A percentile compares a stretch with the other conserved stretches of the same genome.
phyloP scores from a whole-genome alignment of 1,139 yeast species.

The Yamadazyma triangularis region DNA sequence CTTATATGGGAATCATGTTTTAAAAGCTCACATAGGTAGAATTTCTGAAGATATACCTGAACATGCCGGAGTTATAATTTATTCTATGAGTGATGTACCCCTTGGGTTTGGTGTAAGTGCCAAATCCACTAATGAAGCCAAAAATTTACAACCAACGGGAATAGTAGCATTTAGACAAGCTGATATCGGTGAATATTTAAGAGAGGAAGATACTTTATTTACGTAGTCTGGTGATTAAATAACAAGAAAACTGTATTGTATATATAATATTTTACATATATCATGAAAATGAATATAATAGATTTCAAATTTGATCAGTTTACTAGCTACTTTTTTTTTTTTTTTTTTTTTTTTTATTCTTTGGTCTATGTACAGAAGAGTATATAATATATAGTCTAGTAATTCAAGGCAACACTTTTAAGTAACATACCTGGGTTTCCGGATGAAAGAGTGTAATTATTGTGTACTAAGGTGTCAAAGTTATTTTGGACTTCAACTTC shows the following conservation, averaged over 20 bases:
- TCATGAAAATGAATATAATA: neutral
- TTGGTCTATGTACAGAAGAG: conserved; percentile 5
- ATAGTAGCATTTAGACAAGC: conserved; percentile 96
- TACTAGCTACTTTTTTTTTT: no score
- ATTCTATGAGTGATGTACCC: conserved; percentile 89
- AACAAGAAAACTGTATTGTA: neutral
- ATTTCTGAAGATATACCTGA: conserved; percentile 98
- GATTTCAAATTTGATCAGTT: no score
- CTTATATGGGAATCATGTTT: conserved; percentile 90
- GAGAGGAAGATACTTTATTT: conserved; percentile 96
- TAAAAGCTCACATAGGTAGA: conserved; percentile 94
- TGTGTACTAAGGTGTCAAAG: conserved; percentile 38
- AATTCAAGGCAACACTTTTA: conserved; percentile 32
- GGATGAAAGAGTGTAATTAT: conserved; percentile 63
- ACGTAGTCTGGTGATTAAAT: conserved; percentile 39
- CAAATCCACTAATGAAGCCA: conserved; percentile 84
- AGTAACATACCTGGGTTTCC: conserved; percentile 76
- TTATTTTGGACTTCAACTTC: neutral
- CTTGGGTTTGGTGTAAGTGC: conserved; percentile 96
- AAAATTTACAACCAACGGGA: conserved; percentile 86
- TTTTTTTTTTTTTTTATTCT: no score
- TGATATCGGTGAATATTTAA: conserved; percentile 95
- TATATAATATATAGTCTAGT: conserved; percentile 7
- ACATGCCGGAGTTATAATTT: conserved; percentile 92
- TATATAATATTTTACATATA: neutral